Evolutionary conservation across 768 basidiomycete genomes (phyloP).

Genomic region (Mycena vulgaris): DNA sequence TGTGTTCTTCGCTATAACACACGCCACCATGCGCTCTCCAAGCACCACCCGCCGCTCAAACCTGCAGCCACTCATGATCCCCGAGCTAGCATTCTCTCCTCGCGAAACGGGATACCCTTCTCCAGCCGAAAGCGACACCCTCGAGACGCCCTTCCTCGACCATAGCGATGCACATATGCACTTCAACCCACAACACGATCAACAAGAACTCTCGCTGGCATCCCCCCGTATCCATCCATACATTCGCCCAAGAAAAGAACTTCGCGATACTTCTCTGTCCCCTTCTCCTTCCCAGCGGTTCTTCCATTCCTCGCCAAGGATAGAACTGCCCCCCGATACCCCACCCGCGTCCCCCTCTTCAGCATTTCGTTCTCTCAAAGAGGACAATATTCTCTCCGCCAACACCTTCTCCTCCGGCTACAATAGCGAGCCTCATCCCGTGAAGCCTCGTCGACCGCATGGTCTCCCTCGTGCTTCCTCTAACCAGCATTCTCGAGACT

Average conservation of each 20-base stretch:
- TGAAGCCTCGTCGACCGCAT: conserved; percentile 9
- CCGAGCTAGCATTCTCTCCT: conserved; percentile 46
- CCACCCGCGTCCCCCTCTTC: conserved; percentile 30
- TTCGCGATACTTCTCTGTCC: conserved; percentile 21
- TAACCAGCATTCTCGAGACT: conserved; percentile 13
- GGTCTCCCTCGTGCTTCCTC: conserved; percentile 27
- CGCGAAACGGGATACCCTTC: conserved; percentile 54
- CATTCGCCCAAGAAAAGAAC: conserved; percentile 24
- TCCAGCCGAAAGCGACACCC: conserved; percentile 58
- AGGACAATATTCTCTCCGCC: conserved; percentile 24
- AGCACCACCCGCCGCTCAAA: conserved; percentile 38
- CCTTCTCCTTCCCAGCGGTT: conserved; percentile 29
- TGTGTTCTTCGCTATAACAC: conserved; percentile 28
- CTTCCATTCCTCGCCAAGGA: conserved; percentile 27
- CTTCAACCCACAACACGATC: conserved; percentile 31
- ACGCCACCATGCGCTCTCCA: conserved; percentile 38
- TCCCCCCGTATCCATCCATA: conserved; percentile 29
- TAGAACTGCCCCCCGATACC: conserved; percentile 25
- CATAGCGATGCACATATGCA: conserved; percentile 47
- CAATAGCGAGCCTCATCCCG: conserved; percentile 31
- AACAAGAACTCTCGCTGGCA: conserved; percentile 21
- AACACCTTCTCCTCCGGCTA: conserved; percentile 28
- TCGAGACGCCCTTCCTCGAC: conserved; percentile 57
- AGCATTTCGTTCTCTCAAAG: conserved; percentile 24
- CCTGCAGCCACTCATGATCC: conserved; percentile 44